Conservation (phyloP, 805 yeast species). For the Jamesozyma gamospora region DNA sequence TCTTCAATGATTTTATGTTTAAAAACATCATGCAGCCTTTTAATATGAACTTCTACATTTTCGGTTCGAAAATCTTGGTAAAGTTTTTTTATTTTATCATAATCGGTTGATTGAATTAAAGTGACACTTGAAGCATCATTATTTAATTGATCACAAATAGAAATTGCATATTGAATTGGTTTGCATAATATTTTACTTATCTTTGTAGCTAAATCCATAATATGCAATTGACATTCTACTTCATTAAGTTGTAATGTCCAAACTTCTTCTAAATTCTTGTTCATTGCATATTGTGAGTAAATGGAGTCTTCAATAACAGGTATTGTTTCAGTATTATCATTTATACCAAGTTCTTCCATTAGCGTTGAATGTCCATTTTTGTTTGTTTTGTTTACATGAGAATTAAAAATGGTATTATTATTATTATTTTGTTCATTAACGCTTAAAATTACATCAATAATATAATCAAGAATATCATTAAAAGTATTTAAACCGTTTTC, state of each 20-base stretch:
- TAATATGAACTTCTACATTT: slow-evolving; percentile 16
- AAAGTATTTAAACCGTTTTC: slow-evolving; percentile 8
- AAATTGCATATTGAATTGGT: slow-evolving; percentile 20
- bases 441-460: slow-evolving; percentile 15
- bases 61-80: slow-evolving; percentile 12
- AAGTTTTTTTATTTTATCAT: slow-evolving; percentile 10
- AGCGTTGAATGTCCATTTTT: background rate
- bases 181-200: slow-evolving; percentile 16
- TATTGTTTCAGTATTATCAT: background rate
- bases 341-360: background rate
- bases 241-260: slow-evolving; percentile 24
- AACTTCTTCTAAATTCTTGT: slow-evolving; percentile 7
- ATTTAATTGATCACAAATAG: slow-evolving; percentile 14
- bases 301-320: slow-evolving; percentile 1
- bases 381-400: background rate
- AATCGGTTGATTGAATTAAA: slow-evolving; percentile 14
- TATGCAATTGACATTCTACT: slow-evolving; percentile 18
- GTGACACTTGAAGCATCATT: slow-evolving; percentile 15
- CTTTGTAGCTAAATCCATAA: slow-evolving; percentile 19
- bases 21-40: slow-evolving; percentile 18
- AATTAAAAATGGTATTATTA: background rate
- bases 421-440: slow-evolving; percentile 6
- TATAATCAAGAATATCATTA: slow-evolving; percentile 18
- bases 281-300: slow-evolving; percentile 5
- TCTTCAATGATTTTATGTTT: slow-evolving; percentile 18